Evolutionary conservation across 345 rosid species (phyloP), one percentile per base, ranked within the genome.

Genomic region (Rhodomyrtus tomentosa): DNA sequence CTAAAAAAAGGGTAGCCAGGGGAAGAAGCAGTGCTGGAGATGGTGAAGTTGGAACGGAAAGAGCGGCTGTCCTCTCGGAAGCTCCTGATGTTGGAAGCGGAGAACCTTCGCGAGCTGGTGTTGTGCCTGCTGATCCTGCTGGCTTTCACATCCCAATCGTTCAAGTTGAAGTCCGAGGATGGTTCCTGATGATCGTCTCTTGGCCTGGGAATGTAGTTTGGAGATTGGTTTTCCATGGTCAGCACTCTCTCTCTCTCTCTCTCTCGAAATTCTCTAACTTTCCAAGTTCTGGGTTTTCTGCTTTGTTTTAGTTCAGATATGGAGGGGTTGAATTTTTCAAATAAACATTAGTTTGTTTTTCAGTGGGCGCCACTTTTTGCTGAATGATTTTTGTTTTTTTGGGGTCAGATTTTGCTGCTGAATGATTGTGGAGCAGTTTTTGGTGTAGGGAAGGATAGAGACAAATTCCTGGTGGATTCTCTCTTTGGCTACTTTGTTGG

Each of bases 1-100:
- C 89, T 89, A 80, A 88, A 86, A 82, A 88, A 87, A 82, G 91
- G 83, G 87, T 93, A 92, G 38, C 98, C 98, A 83, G 99, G 99
- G 89, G 99, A 97, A 16, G 99, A 97, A 32, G 96, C 94, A 86
- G 99, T 93, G 90, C 98, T 97, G 76, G 95, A 92, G 89, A 94
- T 90, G 93, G 93, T 88, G 73, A 92, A 84, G 92, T 84, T 88
- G 80, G 96, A 90, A 87, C 95, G 89, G 85, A 87, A 94, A 86
- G 94, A 90, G 86, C 89, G 36, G 21, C 40, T 25, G 58, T 93
- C 96, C 88, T 95, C 99, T 90, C 96, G 82, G 40, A 91, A 91
- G 88, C 95, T 94, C 87, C 90, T 91, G 85, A 94, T 88, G 86
- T 94, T 85, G 12, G 99, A 95, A 32, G 93, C 98, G 32, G 98